Conservation (phyloP, 768 basidiomycete species). For the Goffeauzyma gilvescens region DNA sequence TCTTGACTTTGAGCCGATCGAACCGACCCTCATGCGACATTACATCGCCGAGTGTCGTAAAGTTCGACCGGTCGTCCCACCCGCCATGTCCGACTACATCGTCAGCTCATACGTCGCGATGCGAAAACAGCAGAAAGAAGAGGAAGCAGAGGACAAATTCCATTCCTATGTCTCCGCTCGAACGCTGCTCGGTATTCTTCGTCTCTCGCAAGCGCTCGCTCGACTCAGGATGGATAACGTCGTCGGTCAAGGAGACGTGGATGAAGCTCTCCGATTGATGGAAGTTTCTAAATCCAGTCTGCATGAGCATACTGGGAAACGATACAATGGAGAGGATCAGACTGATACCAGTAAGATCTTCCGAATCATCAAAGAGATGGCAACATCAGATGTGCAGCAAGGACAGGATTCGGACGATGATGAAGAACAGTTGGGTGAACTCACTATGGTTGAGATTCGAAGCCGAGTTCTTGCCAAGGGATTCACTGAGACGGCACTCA, state of each 20-base stretch:
- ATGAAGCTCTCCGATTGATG: constrained; percentile 92
- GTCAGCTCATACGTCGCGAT: constrained; percentile 90
- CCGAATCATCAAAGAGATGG: constrained; percentile 78
- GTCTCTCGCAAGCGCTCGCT: constrained; percentile 84
- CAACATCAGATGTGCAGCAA: constrained; percentile 36
- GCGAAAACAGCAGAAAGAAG: constrained; percentile 78
- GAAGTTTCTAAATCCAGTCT: constrained; percentile 86
- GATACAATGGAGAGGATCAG: constrained; percentile 48
- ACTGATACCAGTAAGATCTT: constrained; percentile 70
- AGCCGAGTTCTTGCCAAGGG: constrained; percentile 67
- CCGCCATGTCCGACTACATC: constrained; percentile 71
- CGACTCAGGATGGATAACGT: constrained; percentile 65
- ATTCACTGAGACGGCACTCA: constrained; percentile 77
- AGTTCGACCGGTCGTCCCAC: constrained; percentile 74
- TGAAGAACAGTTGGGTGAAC: constrained; percentile 42
- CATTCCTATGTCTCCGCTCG: constrained; percentile 92
- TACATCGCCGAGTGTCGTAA: constrained; percentile 84
- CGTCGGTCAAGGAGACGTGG: constrained; percentile 73
- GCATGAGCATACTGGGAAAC: constrained; percentile 48
- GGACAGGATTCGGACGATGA: constrained; percentile 52
- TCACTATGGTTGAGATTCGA: constrained; percentile 72
- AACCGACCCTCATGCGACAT: constrained; percentile 76
- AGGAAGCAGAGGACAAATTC: constrained; percentile 66
- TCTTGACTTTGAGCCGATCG: constrained; percentile 54
- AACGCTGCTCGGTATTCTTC: constrained; percentile 81